phyloP scores from a whole-genome alignment of 2,329 filamentous ascomycete species.

The Cladosporium austrohemisphaericum region DNA sequence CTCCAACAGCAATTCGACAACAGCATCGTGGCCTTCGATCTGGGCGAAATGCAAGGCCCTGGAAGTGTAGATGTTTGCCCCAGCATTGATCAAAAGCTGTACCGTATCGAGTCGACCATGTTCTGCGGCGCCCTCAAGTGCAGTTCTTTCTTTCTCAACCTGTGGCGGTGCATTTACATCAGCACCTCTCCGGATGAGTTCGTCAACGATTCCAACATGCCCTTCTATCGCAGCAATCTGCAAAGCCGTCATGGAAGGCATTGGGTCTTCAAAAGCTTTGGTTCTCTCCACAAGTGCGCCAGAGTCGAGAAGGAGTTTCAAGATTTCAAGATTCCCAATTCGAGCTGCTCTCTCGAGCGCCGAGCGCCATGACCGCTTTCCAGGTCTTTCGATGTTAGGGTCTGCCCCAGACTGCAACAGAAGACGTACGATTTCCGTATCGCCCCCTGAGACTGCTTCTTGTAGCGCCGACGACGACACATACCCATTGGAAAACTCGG shows the following conservation, averaged over 20 bases:
- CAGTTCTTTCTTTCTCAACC: not conserved
- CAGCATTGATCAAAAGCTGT: constrained; percentile 7
- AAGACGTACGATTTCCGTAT: not conserved
- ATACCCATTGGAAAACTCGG: too few species aligned
- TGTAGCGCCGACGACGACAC: too few species aligned
- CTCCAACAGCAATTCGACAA: too few species aligned
- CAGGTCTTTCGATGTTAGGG: not conserved
- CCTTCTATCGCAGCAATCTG: not conserved
- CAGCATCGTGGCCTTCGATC: too few species aligned
- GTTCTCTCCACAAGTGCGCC: not conserved
- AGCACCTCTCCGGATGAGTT: constrained; percentile 3
- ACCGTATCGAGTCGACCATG: constrained; percentile 1
- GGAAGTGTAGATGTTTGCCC: too few species aligned
- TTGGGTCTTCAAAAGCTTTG: not conserved
- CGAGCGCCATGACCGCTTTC: not conserved
- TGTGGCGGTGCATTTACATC: not conserved
- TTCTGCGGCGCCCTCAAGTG: not conserved
- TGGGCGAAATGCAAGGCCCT: too few species aligned
- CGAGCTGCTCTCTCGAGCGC: not conserved
- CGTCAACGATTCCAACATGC: not conserved
- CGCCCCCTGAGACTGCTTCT: too few species aligned
- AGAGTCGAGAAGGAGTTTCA: not conserved
- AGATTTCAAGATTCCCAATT: not conserved
- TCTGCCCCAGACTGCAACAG: not conserved
- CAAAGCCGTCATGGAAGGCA: not conserved